A percentile compares a stretch with the other conserved stretches of the same genome.
Evolutionary conservation across 2,329 filamentous ascomycete species (phyloP).

Genomic region (Dendryphion nanum): DNA sequence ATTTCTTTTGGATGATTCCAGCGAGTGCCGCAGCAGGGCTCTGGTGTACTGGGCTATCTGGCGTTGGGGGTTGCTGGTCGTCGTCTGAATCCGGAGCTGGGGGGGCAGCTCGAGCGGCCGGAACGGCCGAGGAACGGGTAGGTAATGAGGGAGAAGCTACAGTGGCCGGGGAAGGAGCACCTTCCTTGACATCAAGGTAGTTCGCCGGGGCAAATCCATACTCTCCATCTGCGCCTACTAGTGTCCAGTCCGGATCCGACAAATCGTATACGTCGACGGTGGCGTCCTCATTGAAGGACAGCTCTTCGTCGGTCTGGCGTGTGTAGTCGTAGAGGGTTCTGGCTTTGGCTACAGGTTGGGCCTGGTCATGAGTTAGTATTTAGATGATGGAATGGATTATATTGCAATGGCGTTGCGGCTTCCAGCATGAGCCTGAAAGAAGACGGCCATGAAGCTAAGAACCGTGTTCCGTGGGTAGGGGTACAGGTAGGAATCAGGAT

Average conservation of each 20-base stretch:
- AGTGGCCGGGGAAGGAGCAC: slow-evolving; percentile 32
- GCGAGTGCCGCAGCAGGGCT: slow-evolving; percentile 62
- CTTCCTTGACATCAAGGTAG: slow-evolving; percentile 75
- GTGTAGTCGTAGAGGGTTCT: slow-evolving; percentile 98
- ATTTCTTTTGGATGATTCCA: slow-evolving; percentile 50
- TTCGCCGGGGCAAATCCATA: slow-evolving; percentile 95
- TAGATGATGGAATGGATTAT: too few species aligned
- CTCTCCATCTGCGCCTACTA: slow-evolving; percentile 80
- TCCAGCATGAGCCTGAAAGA: too few species aligned
- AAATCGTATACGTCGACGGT: slow-evolving; percentile 81
- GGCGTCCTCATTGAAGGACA: slow-evolving; percentile 91
- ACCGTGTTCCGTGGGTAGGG: too few species aligned
- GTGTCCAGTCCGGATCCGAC: slow-evolving; percentile 93
- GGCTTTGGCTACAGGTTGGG: slow-evolving; percentile 65
- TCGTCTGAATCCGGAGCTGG: slow-evolving; percentile 45
- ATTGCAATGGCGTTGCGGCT: too few species aligned
- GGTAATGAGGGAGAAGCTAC: slow-evolving; percentile 49
- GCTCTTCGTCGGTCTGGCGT: slow-evolving; percentile 93
- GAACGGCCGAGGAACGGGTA: slow-evolving; percentile 36
- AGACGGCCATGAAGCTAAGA: too few species aligned
- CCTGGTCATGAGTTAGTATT: too few species aligned
- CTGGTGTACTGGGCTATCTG: slow-evolving; percentile 46
- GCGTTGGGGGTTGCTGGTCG: slow-evolving; percentile 43
- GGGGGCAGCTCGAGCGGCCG: slow-evolving; percentile 37
- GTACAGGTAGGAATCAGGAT: too few species aligned